Evolutionary conservation across 768 basidiomycete species (phyloP).

Genomic region (Butyriboletus loyo): DNA sequence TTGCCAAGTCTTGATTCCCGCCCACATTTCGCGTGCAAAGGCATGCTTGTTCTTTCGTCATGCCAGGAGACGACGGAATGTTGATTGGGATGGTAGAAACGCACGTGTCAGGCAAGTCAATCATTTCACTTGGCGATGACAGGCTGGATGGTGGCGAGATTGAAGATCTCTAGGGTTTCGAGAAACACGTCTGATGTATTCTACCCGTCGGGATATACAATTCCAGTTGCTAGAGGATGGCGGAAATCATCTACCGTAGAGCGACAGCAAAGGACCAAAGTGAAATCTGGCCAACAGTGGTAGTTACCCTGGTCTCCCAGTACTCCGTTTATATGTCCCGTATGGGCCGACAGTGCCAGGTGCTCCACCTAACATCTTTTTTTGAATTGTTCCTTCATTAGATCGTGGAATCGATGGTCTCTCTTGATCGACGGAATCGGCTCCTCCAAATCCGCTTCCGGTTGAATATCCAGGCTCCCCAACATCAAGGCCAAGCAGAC

Average conservation of each 20-base stretch:
- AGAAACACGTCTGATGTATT: neutral
- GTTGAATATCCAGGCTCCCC: slow-evolving; percentile 16
- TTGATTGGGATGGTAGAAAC: neutral
- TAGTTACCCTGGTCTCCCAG: slow-evolving; percentile 13
- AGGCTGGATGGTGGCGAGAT: neutral
- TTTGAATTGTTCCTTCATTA: slow-evolving; percentile 15
- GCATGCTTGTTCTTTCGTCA: neutral
- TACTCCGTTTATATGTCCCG: slow-evolving; percentile 41
- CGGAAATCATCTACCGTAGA: neutral
- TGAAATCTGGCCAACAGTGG: neutral
- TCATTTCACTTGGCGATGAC: neutral
- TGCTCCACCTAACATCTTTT: slow-evolving; percentile 32
- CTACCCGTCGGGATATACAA: neutral
- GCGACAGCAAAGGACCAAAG: neutral
- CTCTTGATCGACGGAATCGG: slow-evolving; percentile 11
- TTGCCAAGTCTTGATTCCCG: neutral
- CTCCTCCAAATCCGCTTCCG: neutral
- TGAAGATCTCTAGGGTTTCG: neutral
- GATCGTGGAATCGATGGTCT: slow-evolving; percentile 12
- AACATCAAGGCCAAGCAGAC: slow-evolving; percentile 57
- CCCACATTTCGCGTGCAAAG: neutral
- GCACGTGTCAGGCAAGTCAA: neutral
- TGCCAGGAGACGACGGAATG: neutral
- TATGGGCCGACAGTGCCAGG: slow-evolving; percentile 41
- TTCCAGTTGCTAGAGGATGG: neutral